phyloP scores from a whole-genome alignment of 2,329 filamentous ascomycete genomes.

The Neofusicoccum cordaticola region DNA sequence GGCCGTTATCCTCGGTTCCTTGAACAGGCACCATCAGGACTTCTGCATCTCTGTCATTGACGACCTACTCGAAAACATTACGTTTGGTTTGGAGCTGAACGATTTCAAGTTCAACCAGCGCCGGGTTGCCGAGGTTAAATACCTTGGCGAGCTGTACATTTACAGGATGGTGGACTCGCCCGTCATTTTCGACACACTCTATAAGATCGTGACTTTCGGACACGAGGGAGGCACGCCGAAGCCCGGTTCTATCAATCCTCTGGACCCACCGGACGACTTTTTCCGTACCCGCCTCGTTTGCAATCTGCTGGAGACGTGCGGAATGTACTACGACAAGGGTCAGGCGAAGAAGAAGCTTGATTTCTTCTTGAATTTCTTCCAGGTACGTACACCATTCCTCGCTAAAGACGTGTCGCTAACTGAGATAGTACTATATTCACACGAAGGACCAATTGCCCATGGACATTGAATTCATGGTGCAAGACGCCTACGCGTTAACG shows the following conservation, averaged over 20 bases:
- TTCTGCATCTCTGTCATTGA: slow-evolving; percentile 93
- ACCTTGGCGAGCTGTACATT: slow-evolving; percentile 93
- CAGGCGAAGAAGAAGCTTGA: slow-evolving; percentile 95
- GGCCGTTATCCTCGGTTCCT: slow-evolving; percentile 80
- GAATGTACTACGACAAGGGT: slow-evolving; percentile 92
- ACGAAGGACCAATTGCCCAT: slow-evolving; percentile 88
- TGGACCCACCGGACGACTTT: slow-evolving; percentile 90
- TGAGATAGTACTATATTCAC: slow-evolving; percentile 76
- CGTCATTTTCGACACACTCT: slow-evolving; percentile 91
- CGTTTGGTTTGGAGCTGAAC: slow-evolving; percentile 85
- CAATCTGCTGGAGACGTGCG: slow-evolving; percentile 89
- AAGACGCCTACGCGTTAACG: slow-evolving; percentile 82
- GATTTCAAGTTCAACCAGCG: slow-evolving; percentile 98
- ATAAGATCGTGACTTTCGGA: slow-evolving; percentile 90
- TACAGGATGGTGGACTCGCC: slow-evolving; percentile 95
- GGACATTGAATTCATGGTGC: slow-evolving; percentile 95
- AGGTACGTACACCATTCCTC: slow-evolving; percentile 48
- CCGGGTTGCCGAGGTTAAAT: slow-evolving; percentile 92
- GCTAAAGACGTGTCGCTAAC: slow-evolving; percentile 17
- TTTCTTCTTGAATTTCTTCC: slow-evolving; percentile 94
- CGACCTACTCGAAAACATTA: slow-evolving; percentile 83
- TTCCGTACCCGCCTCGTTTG: slow-evolving; percentile 91
- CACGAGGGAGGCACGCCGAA: slow-evolving; percentile 78
- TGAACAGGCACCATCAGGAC: slow-evolving; percentile 87
- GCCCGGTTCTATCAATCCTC: slow-evolving; percentile 70